Evolutionary conservation across 2,329 filamentous ascomycete genomes (phyloP).

Genomic region (Fusarium clavum): DNA sequence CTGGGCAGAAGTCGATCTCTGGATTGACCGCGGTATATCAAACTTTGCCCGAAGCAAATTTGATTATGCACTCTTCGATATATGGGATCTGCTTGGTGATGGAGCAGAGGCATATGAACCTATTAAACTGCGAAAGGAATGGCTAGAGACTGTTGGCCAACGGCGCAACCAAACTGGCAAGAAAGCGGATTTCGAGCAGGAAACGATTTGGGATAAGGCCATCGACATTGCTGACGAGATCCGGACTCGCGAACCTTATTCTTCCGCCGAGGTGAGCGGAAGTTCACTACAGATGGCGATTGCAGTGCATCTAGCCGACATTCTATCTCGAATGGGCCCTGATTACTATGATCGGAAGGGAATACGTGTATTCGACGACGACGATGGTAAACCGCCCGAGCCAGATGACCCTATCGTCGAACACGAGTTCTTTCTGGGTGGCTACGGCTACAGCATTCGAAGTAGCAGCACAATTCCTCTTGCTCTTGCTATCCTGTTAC

Average conservation of each 20-base stretch:
- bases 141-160: not conserved
- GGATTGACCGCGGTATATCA: not conserved
- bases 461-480: not conserved
- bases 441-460: not conserved
- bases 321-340: not conserved
- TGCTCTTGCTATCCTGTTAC: not conserved
- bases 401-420: not conserved
- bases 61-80: not conserved
- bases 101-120: not conserved
- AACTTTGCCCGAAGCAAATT: not conserved
- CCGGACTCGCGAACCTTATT: not conserved
- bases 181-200: accelerated
- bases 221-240: not conserved
- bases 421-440: not conserved
- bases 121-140: not conserved
- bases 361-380: accelerated
- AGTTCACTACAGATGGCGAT: not conserved
- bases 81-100: not conserved
- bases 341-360: not conserved
- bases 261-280: not conserved
- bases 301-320: not conserved
- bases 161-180: not conserved
- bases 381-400: not conserved
- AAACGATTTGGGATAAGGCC: not conserved
- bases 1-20: not conserved